Evolutionary conservation across 306 rosid genomes (phyloP), one percentile per base, ranked within the genome.

Genomic region (Dryas octopetala): DNA sequence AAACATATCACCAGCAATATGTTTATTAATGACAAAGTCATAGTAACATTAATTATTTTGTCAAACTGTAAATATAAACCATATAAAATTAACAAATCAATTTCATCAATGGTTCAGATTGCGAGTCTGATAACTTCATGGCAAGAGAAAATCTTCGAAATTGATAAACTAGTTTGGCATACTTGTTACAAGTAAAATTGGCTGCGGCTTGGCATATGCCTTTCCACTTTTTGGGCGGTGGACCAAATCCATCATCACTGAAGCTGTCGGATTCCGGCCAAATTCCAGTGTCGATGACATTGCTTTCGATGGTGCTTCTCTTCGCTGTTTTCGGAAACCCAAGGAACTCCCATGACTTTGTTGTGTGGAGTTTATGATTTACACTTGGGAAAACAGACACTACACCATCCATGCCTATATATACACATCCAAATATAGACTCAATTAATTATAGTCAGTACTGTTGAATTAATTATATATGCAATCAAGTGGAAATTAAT

Each of bases 321-420:
- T 66, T n/a, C 8, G 12, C 69, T 6, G 19, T 28, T 28, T 38
- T 15, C 0, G 83, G 73, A 44, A 89, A 80, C 5, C 90, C 95
- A 71, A 89, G 28, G 73, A 89, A 89, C 58, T 89, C 85, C 90
- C 90, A 89, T 1, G 90, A 89, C 72, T 53, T 85, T 68, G 95
- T 89, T 23, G 91, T 89, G 0, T 75, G 89, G 11, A 79, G 86
- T 7, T 74, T 50, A 14, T 32, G 54, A 57, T 74, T 76, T 78
- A 7, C 15, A 48, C 46, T 82, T 9, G 80, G 87, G 59, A 89
- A 87, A 17, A 88, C 92, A 4, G 92, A 82, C 58, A 89, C 81
- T 4, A 89, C 91, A 1, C 82, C 78, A n/a, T 83, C 84, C 73
- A 76, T 78, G 5, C 62, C 89, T 75, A 77, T 0, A 54, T 38